Evolutionary conservation across 768 basidiomycete genomes (phyloP).

Genomic region (Lentinula boryana): DNA sequence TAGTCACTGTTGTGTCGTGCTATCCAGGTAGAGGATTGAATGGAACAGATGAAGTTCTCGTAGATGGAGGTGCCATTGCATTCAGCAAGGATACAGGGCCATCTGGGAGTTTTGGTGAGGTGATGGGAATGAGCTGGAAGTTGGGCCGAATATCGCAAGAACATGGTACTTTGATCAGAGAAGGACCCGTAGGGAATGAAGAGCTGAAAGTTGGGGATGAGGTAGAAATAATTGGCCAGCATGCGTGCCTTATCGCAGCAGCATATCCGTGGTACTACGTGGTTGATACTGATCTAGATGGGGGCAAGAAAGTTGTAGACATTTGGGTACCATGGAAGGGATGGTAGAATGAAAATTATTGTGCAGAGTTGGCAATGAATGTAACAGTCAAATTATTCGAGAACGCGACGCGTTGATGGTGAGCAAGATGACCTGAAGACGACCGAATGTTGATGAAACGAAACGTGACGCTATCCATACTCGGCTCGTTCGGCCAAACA

Average conservation of each 20-base stretch:
- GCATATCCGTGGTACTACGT: constrained; percentile 82
- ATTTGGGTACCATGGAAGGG: constrained; percentile 92
- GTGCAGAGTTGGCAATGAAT: background rate
- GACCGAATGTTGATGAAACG: background rate
- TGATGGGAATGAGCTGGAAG: constrained; percentile 60
- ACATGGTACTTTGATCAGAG: constrained; percentile 63
- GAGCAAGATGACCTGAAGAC: too few relatives aligned
- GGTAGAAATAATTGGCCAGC: constrained; percentile 75
- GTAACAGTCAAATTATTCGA: too few relatives aligned
- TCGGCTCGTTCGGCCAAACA: background rate
- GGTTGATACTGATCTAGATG: constrained; percentile 55
- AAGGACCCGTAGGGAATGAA: constrained; percentile 16
- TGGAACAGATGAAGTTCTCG: constrained; percentile 68
- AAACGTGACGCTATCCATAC: constrained; percentile 4
- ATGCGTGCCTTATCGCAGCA: constrained; percentile 80
- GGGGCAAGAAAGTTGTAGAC: constrained; percentile 57
- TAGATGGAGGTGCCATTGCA: constrained; percentile 78
- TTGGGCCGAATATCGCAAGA: constrained; percentile 70
- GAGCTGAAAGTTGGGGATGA: constrained; percentile 50
- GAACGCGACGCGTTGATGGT: background rate
- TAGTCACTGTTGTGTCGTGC: constrained; percentile 71
- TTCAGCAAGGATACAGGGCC: constrained; percentile 86
- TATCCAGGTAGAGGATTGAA: constrained; percentile 63
- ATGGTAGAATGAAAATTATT: constrained; percentile 43
- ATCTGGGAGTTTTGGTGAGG: constrained; percentile 64